Evolutionary conservation across 768 basidiomycete genomes (phyloP), one percentile per base, ranked within the genome.

Genomic region (Pleurotus ostreatus): DNA sequence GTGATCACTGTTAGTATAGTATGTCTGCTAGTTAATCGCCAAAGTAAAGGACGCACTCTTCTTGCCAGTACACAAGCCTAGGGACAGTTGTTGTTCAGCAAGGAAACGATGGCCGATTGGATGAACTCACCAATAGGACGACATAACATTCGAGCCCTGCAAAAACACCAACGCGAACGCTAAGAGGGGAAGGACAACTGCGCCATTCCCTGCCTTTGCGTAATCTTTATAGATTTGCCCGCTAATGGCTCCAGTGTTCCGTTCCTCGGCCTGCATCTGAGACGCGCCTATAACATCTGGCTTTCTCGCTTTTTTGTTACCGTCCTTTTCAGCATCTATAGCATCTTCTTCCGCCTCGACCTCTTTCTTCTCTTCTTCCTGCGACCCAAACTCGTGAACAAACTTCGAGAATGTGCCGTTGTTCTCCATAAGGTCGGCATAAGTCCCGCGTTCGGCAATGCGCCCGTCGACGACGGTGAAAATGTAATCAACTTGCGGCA

Each of bases 31-130:
- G 26, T 13, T 18, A 16, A 22, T 38, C 20, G n/a, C 41, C 57
- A 22, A 34, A 22, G n/a, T 2, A 57, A 47, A 26, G 46, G 13
- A 68, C 78, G 57, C 67, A 82, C 78, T 68, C 61, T 61, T 89
- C 86, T 65, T 92, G 82, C 92, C 92, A 95, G 74, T 88, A 95
- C 1, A 93, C 85, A 55, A 95, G 77, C 86, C 87, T 85, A 41
- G 25, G 23, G 23, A 34, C 4, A 11, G 11, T 34, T 3, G 30
- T 9, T 23, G 15, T 5, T 23, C 11, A n/a, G 48, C 16, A 4
- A 37, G 20, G 30, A 65, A 70, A 25, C 5, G 23, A 25, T 25
- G 23, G 25, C 46, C 12, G 26, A 46, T 20, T 34, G 43, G n/a
- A 47, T 15, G 37, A 20, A 66, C 81, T 44, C 57, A 85, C 89